Evolutionary conservation across 1,284 basidiomycete genomes (phyloP).

Genomic region (Trichosporon sp.): DNA sequence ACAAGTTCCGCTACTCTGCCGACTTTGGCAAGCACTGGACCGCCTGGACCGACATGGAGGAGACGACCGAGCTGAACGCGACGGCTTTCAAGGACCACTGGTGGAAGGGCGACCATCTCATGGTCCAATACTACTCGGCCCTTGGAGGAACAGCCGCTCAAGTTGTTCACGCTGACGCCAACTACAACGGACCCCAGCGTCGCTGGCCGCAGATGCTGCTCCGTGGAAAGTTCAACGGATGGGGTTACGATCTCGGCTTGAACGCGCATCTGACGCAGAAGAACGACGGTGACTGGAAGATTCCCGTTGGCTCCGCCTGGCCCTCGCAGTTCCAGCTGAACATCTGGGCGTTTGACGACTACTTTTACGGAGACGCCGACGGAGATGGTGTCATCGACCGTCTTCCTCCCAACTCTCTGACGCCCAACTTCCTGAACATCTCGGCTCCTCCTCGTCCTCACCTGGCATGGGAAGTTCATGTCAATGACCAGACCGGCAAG

Average conservation of each 20-base stretch:
- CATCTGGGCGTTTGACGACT: conserved; percentile 83
- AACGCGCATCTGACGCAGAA: conserved; percentile 67
- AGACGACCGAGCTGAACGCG: conserved; percentile 67
- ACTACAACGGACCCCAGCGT: conserved; percentile 64
- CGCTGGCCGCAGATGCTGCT: conserved; percentile 82
- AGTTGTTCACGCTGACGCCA: conserved; percentile 74
- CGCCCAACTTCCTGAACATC: conserved; percentile 85
- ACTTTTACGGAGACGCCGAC: conserved; percentile 85
- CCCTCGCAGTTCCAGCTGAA: conserved; percentile 84
- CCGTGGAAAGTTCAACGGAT: conserved; percentile 82
- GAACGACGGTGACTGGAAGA: conserved; percentile 60
- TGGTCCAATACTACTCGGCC: conserved; percentile 83
- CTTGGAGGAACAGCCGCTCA: conserved; percentile 65
- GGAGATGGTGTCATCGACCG: conserved; percentile 84
- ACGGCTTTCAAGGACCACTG: conserved; percentile 66
- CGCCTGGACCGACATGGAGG: conserved; percentile 74
- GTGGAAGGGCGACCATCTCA: conserved; percentile 81
- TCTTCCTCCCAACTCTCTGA: conserved; percentile 76
- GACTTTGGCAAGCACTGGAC: conserved; percentile 86
- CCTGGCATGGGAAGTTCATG: conserved; percentile 77
- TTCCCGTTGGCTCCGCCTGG: conserved; percentile 77
- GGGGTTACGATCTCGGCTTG: conserved; percentile 85
- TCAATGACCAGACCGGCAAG: conserved; percentile 73
- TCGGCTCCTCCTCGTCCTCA: conserved; percentile 64
- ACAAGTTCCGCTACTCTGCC: conserved; percentile 78